These are phyloP conservation scores for Penicillium desertorum DNA, from an alignment of 495 filamentous ascomycete species.

Conservation along the genomic window DNA sequence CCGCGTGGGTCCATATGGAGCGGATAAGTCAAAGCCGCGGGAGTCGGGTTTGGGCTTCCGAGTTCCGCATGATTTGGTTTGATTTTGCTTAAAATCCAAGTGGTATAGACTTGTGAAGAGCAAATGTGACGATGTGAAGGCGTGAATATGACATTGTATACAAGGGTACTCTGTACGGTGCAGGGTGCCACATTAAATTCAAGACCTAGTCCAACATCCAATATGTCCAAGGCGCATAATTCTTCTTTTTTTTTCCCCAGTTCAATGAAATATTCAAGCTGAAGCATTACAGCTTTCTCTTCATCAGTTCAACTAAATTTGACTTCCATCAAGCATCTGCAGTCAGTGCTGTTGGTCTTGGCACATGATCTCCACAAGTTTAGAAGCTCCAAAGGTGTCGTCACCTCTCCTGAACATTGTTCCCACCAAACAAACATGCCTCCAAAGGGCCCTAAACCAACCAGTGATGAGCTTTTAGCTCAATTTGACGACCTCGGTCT, in stretches of 20 bases:
- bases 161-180: background rate
- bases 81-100: background rate
- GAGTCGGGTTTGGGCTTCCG: slow-evolving; percentile 14
- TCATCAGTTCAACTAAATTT: background rate
- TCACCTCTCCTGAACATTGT: slow-evolving; percentile 34
- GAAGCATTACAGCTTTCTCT: background rate
- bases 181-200: background rate
- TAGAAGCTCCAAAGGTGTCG: slow-evolving; percentile 33
- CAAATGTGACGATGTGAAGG: background rate
- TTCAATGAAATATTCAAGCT: background rate
- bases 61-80: background rate
- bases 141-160: background rate
- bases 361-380: slow-evolving; percentile 26
- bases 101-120: too few species aligned
- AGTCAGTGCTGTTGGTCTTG: slow-evolving; percentile 26
- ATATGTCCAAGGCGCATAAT: background rate
- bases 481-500: slow-evolving; percentile 74
- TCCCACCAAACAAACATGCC: slow-evolving; percentile 33
- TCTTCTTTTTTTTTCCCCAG: too few species aligned
- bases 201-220: background rate
- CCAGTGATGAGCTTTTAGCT: slow-evolving; percentile 78
- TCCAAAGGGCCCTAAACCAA: slow-evolving; percentile 55
- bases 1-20: slow-evolving; percentile 21
- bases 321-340: background rate
- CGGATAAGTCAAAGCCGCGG: slow-evolving; percentile 20